Evolutionary conservation across 2,329 filamentous ascomycete genomes (phyloP).

Genomic region (Aspergillus jensenii): DNA sequence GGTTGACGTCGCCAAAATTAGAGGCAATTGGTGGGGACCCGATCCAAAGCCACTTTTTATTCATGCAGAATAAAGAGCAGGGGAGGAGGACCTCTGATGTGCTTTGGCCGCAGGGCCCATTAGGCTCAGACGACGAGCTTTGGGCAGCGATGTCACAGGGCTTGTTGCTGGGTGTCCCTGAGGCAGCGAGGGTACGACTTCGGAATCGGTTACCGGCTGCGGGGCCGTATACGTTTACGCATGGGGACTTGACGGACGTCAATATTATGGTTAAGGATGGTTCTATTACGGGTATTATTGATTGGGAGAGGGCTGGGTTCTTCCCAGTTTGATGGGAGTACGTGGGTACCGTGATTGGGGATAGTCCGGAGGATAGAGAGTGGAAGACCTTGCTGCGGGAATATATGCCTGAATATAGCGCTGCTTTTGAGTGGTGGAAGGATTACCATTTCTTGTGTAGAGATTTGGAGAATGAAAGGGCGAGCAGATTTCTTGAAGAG

Average conservation of each 20-base stretch:
- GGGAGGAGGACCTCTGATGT: not conserved
- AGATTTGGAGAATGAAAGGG: not conserved
- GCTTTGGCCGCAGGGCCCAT: not conserved
- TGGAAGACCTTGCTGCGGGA: conserved; percentile 18
- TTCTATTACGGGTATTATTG: conserved; percentile 37
- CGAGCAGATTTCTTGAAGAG: not conserved
- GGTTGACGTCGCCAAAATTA: not conserved
- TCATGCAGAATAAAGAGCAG: not conserved
- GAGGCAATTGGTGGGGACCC: not conserved
- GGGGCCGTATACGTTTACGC: not conserved
- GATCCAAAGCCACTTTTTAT: not conserved
- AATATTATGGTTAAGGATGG: not conserved
- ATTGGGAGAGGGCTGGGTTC: conserved; percentile 41
- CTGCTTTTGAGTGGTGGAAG: conserved; percentile 17
- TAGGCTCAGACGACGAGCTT: not conserved
- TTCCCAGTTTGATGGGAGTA: conserved; percentile 40
- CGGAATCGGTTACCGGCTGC: not conserved
- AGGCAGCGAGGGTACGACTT: not conserved
- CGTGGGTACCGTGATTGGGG: conserved; percentile 4
- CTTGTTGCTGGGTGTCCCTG: not conserved
- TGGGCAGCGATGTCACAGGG: not conserved
- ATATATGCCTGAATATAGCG: conserved; percentile 18
- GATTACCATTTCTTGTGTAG: conserved; percentile 4
- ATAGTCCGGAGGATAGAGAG: conserved; percentile 16
- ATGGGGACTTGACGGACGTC: not conserved